phyloP scores from a whole-genome alignment of 176 grass and related monocot species.

The Carex parvula region DNA sequence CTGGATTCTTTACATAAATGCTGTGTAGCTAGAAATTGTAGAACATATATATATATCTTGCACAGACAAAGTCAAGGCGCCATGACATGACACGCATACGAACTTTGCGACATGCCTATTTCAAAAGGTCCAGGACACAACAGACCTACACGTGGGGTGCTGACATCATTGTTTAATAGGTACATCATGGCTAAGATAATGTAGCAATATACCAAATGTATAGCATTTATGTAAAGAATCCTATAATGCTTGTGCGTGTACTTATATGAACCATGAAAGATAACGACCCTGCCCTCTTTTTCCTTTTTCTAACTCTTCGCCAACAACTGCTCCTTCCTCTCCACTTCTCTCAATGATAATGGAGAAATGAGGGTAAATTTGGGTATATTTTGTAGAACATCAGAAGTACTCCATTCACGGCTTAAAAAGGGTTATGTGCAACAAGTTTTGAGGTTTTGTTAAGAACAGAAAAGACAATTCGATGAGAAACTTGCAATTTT shows the following conservation, averaged over 20 bases:
- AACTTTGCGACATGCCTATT: slow-evolving; percentile 18
- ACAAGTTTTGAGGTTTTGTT: not conserved
- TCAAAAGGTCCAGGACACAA: slow-evolving; percentile 6
- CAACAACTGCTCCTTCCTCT: not conserved
- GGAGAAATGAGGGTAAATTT: not conserved
- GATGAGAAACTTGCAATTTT: not conserved
- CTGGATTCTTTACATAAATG: slow-evolving; percentile 26
- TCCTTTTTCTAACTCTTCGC: not conserved
- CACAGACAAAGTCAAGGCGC: slow-evolving; percentile 6
- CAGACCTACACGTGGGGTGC: not conserved
- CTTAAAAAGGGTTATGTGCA: not conserved
- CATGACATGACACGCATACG: not conserved
- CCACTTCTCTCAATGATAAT: not conserved
- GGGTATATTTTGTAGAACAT: not conserved
- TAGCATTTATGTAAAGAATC: slow-evolving; percentile 27
- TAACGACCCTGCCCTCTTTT: not conserved
- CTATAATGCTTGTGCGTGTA: not conserved
- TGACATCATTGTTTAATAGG: slow-evolving; percentile 19
- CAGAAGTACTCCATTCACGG: not conserved
- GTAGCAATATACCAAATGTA: not conserved
- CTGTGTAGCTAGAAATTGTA: not conserved
- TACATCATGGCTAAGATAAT: slow-evolving; percentile 10
- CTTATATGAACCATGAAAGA: slow-evolving; percentile 3
- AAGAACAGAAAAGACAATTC: not conserved
- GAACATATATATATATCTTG: slow-evolving; percentile 13